phyloP scores from a whole-genome alignment of 305 asterid species.

The Euphrasia arctica region DNA sequence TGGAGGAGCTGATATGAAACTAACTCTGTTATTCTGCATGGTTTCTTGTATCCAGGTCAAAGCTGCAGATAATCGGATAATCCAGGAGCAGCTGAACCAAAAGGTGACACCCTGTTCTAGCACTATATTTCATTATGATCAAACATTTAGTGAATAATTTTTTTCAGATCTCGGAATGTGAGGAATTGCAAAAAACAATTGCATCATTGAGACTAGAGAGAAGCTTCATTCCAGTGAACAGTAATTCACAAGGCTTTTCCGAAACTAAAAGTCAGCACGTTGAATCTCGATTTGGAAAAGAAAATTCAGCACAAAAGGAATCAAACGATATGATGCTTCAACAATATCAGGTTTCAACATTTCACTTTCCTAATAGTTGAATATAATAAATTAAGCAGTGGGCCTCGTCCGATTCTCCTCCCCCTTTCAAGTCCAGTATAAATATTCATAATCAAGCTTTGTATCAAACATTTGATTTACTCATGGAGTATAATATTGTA shows the following conservation, averaged over 20 bases:
- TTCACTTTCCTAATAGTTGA: slow-evolving; percentile 11
- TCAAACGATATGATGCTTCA: slow-evolving; percentile 49
- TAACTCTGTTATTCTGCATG: slow-evolving; percentile 12
- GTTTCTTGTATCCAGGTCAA: slow-evolving; percentile 62
- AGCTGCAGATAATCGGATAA: slow-evolving; percentile 86
- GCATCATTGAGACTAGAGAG: slow-evolving; percentile 56
- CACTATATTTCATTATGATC: slow-evolving; percentile 28
- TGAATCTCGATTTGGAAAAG: slow-evolving; percentile 39
- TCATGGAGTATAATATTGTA: no score
- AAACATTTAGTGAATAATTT: slow-evolving; percentile 9
- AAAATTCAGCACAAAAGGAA: slow-evolving; percentile 35
- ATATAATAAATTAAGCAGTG: no score
- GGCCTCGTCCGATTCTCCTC: no score
- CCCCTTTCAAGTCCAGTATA: no score
- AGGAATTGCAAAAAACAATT: slow-evolving; percentile 65
- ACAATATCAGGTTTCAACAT: slow-evolving; percentile 17
- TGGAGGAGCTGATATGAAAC: slow-evolving; percentile 10
- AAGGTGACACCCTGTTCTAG: slow-evolving; percentile 51
- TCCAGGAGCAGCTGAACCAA: slow-evolving; percentile 91
- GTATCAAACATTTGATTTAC: background rate
- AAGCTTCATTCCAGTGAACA: slow-evolving; percentile 35
- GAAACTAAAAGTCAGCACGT: slow-evolving; percentile 36
- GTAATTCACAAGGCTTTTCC: slow-evolving; percentile 41
- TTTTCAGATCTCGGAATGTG: slow-evolving; percentile 67
- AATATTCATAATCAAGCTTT: no score